Base-by-base conservation (phyloP, 2,329 filamentous ascomycete species). In the Akanthomyces uredinophilus region DNA sequence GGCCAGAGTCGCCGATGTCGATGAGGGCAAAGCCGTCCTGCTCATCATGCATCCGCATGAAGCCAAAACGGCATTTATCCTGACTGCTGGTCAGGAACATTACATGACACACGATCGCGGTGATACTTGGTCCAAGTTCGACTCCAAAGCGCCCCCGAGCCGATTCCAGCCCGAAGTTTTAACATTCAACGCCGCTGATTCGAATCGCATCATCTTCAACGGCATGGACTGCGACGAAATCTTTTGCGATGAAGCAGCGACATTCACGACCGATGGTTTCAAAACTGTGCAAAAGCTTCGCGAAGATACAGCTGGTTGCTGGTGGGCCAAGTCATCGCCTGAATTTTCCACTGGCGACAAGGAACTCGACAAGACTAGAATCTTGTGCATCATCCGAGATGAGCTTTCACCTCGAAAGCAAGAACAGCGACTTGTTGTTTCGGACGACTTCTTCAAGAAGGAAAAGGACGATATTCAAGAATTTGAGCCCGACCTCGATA, bases 181-280 rank as follows among this genome's bases (percentile, higher is more conserved):
- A 66, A 81, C 80, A 67, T 99, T 96, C 77, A 92, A 98, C 75
- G 92, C 91, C 60, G 81, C 78, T 66, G 91, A 99, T 73, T 86
- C 89, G 24, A 85, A 94, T 70, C 91, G 91, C 76, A 90, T 98
- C 65, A 84, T 99, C 65, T 92, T 95, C 77, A 89, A 93, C 72
- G 86, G 87, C 71, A 85, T 88, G 79, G 80, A 87, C 65, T 93
- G 90, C 72, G 76, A 82, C 20, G 80, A 83, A 50, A 79, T 85
- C 29, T 83, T 84, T 69, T 92, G 89, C 73, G 78, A 83, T 64
- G 85, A 88, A 70, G 75, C 83, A 63, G 78, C 84, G 60, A 79
- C 81, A 71, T 97, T 96, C 73, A 98, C 95, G 3, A 87, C 83
- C 16, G 89, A 98, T 74, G 91, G 91, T 66, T 99, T 99, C 78